Percentiles rank a stretch among this genome's conserved stretches.
Evolutionary conservation across 345 rosid genomes (phyloP).

Genomic region (Salix udensis): DNA sequence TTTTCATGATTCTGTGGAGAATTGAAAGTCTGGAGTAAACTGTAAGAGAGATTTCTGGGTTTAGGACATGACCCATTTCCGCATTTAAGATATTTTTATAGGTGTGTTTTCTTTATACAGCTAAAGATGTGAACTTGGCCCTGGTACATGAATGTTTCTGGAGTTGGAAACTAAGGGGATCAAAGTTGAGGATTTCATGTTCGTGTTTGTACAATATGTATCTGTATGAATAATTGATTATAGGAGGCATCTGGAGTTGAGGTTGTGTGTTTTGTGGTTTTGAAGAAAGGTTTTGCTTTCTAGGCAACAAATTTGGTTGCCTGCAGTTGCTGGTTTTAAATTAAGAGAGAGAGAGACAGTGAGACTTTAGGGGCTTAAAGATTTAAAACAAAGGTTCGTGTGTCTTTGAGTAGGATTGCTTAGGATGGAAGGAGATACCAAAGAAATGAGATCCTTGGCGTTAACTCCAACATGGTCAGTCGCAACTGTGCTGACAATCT

Average conservation of each 20-base stretch:
- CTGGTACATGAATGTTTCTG: not conserved
- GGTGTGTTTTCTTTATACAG: not conserved
- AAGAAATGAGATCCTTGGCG: conserved; percentile 68
- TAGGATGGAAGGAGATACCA: conserved; percentile 23
- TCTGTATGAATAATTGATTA: not conserved
- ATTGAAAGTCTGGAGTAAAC: not conserved
- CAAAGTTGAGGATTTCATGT: not conserved
- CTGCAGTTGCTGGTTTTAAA: not conserved
- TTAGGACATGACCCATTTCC: too few species aligned
- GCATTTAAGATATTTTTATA: too few species aligned
- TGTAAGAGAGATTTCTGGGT: not conserved
- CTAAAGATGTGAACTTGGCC: not conserved
- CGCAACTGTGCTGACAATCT: conserved; percentile 82
- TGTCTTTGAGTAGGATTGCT: conserved; percentile 10
- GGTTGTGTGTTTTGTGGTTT: not conserved
- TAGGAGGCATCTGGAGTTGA: not conserved
- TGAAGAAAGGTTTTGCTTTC: not conserved
- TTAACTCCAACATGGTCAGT: conserved; percentile 95
- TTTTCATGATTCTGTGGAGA: not conserved
- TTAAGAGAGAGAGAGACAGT: conserved; percentile 6
- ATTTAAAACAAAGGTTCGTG: conserved; percentile 1
- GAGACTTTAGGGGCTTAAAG: conserved; percentile 1
- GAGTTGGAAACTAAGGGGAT: not conserved
- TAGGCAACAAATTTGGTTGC: not conserved
- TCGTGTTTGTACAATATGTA: not conserved